Evolutionary conservation across 805 yeast species (phyloP), one percentile per base, ranked within the genome.

Genomic region (Tetrapisispora fleetii): DNA sequence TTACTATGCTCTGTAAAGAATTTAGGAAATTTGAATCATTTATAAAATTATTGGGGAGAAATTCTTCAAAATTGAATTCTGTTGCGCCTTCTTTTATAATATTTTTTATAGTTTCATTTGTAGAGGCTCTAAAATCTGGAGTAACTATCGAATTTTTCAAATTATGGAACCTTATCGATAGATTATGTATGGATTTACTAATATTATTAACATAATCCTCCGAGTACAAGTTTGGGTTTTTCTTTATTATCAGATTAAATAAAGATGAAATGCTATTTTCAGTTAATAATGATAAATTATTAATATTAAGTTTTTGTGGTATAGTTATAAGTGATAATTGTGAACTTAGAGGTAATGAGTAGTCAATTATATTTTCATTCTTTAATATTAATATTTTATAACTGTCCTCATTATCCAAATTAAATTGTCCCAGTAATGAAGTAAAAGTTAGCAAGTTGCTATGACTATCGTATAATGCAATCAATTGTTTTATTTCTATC

Each of bases 71-170:
- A 47, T 57, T 60, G 14, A 53, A 55, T 9, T 50, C 21, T 1
- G 50, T 52, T 1, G 74, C 71, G 6, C 71, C 69, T 43, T 55
- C 56, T 4, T 52, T 61, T 2, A 76, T 59, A 3, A 74, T 71
- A 0, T 64, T 61, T 42, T 63, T 69, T 4, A 87, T 65, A 7
- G 60, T 58, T 0, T 80, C 78, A 56, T 85, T 88, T 2, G 77
- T 68, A 0, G 1, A 28, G 3, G 73, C 56, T 2, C 69, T 52
- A 17, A 89, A 64, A 54, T 85, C 81, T 0, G 95, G 95, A 1
- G 79, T 72, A 40, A 80, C 83, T 21, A 83, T 76, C 27, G 79
- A 73, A 50, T 81, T 83, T 53, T 83, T 83, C 16, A 86, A 65
- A 57, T 83, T 81, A 50, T 79, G 80, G 13, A 89, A 67, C 0